These are phyloP conservation scores for Gracilaria vermiculophylla DNA, from an alignment of 23 red algal genomes.

Conservation along the genomic window DNA sequence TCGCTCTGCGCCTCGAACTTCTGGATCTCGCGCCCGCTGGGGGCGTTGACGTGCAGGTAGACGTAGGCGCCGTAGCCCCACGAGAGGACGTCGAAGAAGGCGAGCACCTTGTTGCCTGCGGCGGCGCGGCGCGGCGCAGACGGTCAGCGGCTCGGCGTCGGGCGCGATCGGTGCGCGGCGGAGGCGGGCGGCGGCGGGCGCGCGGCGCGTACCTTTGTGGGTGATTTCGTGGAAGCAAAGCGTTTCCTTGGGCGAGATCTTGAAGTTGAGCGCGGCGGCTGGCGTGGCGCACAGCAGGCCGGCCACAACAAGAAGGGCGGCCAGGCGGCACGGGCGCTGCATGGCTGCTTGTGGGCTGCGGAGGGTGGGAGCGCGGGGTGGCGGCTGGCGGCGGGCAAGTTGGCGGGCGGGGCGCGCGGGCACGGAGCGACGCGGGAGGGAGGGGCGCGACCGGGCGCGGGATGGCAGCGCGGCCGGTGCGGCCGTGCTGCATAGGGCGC, in stretches of 20 bases:
- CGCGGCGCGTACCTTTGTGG: conserved; percentile 83
- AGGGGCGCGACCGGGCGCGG: no score
- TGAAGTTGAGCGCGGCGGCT: conserved; percentile 60
- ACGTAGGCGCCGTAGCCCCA: conserved; percentile 91
- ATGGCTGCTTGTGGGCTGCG: no score
- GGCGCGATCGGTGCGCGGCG: no score
- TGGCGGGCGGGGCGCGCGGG: no score
- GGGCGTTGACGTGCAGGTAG: conserved; percentile 65
- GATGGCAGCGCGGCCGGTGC: no score
- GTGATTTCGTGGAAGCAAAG: conserved; percentile 85
- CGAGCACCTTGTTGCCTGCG: conserved; percentile 75
- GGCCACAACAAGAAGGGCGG: background rate
- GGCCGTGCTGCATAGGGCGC: no score
- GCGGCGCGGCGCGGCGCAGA: no score
- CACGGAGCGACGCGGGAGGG: no score
- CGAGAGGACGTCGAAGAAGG: conserved; percentile 83
- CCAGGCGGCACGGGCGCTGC: background rate
- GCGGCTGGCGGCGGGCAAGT: no score
- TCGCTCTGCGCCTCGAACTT: conserved; percentile 78
- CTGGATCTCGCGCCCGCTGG: conserved; percentile 60
- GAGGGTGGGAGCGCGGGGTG: no score
- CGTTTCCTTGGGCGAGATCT: conserved; percentile 68
- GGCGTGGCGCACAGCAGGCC: background rate
- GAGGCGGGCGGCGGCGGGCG: no score
- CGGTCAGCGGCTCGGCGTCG: no score